These are phyloP conservation scores for sunflower (Helianthus annuus) DNA, from an alignment of 129 eudicot genomes.

Conservation along the genomic window HanXRQr2.0-SUNRISE NC_035448.2:127399177-127399676, in stretches of 20 bases:
- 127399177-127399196: too few relatives aligned
- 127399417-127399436: not conserved
- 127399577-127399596: slow-evolving; percentile 1
- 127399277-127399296: not conserved
- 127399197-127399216: too few relatives aligned
- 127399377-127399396: not conserved
- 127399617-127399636: not conserved
- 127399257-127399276: too few relatives aligned
- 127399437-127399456: not conserved
- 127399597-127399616: not conserved
- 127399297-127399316: not conserved
- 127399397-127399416: not conserved
- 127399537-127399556: not conserved
- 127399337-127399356: slow-evolving; percentile 14
- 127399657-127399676: slow-evolving; percentile 65
- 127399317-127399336: not conserved
- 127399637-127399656: not conserved
- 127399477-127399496: not conserved
- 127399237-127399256: too few relatives aligned
- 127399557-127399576: slow-evolving; percentile 5
- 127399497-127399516: not conserved
- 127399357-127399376: not conserved
- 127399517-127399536: not conserved
- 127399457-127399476: not conserved
- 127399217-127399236: too few relatives aligned